Conservation (phyloP, 352 stramenopile genomes). For the Pythium apleroticum region DNA sequence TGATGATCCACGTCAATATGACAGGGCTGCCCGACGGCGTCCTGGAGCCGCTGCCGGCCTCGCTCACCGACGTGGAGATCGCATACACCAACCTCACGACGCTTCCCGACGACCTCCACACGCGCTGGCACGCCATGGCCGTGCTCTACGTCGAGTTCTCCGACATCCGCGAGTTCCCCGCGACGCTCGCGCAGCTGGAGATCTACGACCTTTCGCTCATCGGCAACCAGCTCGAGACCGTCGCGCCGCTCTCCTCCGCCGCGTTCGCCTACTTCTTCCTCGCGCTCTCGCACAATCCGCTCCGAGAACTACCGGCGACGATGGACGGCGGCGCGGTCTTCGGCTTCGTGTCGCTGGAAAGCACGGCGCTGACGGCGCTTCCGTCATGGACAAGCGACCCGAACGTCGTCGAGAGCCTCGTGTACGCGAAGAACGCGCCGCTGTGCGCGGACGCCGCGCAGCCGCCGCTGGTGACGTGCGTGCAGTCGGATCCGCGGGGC, state of each 20-base stretch:
- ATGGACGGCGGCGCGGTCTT: background rate
- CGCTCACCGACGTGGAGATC: constrained; percentile 25
- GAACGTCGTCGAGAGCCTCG: background rate
- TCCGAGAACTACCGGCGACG: constrained; percentile 7
- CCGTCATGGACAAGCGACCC: constrained; percentile 9
- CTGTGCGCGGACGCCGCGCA: background rate
- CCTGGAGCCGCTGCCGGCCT: background rate
- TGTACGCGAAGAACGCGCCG: background rate
- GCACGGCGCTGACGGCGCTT: constrained; percentile 5
- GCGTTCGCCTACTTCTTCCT: constrained; percentile 12
- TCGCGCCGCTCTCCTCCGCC: background rate
- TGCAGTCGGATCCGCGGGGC: background rate
- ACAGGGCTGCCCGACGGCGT: constrained; percentile 22
- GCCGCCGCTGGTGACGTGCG: background rate
- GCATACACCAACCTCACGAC: constrained; percentile 31
- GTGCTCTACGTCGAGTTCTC: constrained; percentile 32
- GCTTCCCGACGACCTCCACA: constrained; percentile 27
- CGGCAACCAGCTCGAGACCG: constrained; percentile 12
- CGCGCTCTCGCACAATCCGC: constrained; percentile 19
- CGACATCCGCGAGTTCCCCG: constrained; percentile 10
- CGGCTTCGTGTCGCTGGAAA: constrained; percentile 10
- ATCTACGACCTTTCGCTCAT: constrained; percentile 27
- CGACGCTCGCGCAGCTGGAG: constrained; percentile 5
- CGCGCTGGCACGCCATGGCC: constrained; percentile 23
- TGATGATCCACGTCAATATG: constrained; percentile 20